These are phyloP conservation scores for Mycotypha africana DNA, from an alignment of 371 early-diverging fungal species.

Conservation along the genomic window DNA sequence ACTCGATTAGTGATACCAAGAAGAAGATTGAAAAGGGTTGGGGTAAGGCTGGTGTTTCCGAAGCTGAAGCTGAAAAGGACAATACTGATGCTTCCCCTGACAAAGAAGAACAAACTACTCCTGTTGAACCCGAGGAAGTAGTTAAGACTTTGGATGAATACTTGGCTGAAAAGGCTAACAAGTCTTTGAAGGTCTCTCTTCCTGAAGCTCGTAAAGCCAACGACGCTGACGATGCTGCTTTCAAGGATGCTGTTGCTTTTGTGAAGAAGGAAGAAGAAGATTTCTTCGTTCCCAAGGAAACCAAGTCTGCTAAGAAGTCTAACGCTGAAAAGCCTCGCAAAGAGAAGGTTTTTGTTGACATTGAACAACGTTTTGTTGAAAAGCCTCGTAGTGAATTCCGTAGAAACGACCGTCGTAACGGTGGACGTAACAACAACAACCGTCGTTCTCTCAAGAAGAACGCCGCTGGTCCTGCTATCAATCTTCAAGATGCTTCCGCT, in stretches of 20 bases:
- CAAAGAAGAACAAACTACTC: conserved; percentile 23
- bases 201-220: conserved; percentile 72
- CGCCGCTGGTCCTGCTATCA: conserved; percentile 47
- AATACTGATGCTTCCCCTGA: conserved; percentile 18
- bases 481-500: conserved; percentile 65
- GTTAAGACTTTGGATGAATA: conserved; percentile 76
- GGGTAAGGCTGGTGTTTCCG: conserved; percentile 54
- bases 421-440: conserved; percentile 27
- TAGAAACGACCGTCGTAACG: conserved; percentile 27
- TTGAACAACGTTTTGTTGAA: conserved; percentile 42
- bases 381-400: conserved; percentile 34
- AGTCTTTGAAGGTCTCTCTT: conserved; percentile 51
- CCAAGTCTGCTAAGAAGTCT: conserved; percentile 22
- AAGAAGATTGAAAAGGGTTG: conserved; percentile 80
- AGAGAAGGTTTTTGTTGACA: conserved; percentile 51
- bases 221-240: conserved; percentile 69
- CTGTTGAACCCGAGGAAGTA: conserved; percentile 58
- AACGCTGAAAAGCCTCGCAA: conserved; percentile 29
- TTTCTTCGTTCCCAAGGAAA: conserved; percentile 39
- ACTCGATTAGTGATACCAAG: conserved; percentile 50
- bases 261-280: conserved; percentile 62
- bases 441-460: conserved; percentile 26
- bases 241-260: conserved; percentile 68
- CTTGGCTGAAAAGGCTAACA: conserved; percentile 61
- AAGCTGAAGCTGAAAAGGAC: conserved; percentile 24